Evolutionary conservation across 1,284 basidiomycete species (phyloP).

Genomic region (Moesziomyces aphidis): DNA sequence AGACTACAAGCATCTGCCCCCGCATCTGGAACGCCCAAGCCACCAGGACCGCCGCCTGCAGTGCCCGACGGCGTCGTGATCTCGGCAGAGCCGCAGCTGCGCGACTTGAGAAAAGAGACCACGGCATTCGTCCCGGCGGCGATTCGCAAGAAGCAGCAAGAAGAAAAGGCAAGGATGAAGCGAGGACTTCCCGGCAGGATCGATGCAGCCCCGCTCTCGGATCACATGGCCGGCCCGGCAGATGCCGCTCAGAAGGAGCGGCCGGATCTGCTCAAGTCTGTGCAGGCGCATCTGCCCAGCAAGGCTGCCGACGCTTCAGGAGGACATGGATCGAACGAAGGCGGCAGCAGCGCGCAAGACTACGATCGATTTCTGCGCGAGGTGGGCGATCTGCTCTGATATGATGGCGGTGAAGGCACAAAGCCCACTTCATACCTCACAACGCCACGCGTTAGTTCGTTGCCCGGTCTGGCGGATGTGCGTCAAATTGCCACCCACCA

Average conservation of each 20-base stretch:
- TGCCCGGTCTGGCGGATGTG: neutral
- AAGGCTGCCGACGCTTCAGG: constrained; percentile 3
- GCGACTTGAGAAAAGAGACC: constrained; percentile 62
- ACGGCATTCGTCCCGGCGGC: constrained; percentile 64
- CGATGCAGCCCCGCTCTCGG: constrained; percentile 51
- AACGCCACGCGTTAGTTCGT: neutral
- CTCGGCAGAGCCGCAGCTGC: constrained; percentile 62
- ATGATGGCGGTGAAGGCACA: neutral
- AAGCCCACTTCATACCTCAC: constrained; percentile 4
- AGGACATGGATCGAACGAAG: neutral
- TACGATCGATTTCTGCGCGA: constrained; percentile 47
- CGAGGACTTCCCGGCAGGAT: constrained; percentile 52
- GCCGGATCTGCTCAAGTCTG: constrained; percentile 28
- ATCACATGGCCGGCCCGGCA: constrained; percentile 9
- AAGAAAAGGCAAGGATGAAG: constrained; percentile 45
- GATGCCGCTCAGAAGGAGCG: constrained; percentile 11
- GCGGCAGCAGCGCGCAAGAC: constrained; percentile 15
- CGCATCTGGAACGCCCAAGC: constrained; percentile 4
- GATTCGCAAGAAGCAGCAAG: constrained; percentile 54
- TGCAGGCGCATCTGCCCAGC: constrained; percentile 28
- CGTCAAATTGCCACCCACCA: neutral
- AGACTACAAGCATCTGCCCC: neutral
- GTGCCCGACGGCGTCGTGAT: constrained; percentile 43
- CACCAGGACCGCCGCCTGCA: constrained; percentile 35
- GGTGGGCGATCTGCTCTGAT: constrained; percentile 41